A percentile compares a stretch with the other conserved stretches of the same genome.
Evolutionary conservation across 768 basidiomycete species (phyloP).

Genomic region (Rhodotorula kratochvilovae): DNA sequence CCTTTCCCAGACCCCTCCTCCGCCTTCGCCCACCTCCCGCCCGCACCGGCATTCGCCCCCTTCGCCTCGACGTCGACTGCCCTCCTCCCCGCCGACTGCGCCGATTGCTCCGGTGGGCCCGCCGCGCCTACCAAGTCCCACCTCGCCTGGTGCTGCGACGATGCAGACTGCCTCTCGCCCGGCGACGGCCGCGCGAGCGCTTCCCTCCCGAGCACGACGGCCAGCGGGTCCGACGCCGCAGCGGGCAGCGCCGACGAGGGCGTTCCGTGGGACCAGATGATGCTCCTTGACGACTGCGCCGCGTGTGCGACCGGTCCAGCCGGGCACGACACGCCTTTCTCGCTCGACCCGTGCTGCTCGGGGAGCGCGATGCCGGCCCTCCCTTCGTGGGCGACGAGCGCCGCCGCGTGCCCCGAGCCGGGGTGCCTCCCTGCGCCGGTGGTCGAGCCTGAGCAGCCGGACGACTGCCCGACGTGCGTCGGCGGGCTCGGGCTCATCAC

Average conservation of each 20-base stretch:
- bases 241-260: neutral
- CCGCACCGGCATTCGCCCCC: neutral
- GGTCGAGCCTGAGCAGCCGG: neutral
- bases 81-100: neutral
- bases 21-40: neutral
- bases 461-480: neutral
- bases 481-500: neutral
- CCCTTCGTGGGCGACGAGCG: neutral
- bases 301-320: neutral
- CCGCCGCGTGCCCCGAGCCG: neutral
- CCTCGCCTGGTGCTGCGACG: conserved; percentile 34
- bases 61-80: neutral
- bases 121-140: neutral
- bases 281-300: conserved; percentile 20
- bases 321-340: neutral
- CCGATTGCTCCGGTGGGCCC: neutral
- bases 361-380: neutral
- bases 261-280: conserved; percentile 7
- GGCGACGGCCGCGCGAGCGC: too few species aligned
- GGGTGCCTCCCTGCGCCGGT: neutral
- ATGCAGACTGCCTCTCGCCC: conserved; percentile 10
- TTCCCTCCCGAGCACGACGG: neutral
- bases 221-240: neutral
- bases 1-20: neutral
- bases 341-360: conserved; percentile 16